Conservation (phyloP, 129 eudicot species). For the Helichrysum umbraculigerum region DNA sequence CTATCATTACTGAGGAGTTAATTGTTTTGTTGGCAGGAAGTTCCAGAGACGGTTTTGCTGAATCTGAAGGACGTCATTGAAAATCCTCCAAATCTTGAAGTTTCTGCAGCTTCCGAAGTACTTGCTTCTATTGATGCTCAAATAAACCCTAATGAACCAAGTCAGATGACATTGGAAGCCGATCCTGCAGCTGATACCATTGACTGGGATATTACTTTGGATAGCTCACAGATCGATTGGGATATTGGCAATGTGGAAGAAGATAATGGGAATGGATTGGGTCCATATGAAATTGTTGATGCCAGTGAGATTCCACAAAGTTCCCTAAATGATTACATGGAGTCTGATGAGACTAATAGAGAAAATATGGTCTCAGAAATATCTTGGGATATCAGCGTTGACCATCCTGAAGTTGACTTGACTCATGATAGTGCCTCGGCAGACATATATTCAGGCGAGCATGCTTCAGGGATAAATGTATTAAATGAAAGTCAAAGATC, state of each 20-base stretch:
- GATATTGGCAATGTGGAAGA: slow-evolving; percentile 89
- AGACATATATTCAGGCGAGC: slow-evolving; percentile 36
- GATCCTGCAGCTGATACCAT: slow-evolving; percentile 49
- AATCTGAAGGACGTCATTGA: slow-evolving; percentile 58
- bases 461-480: slow-evolving; percentile 33
- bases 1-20: slow-evolving; percentile 4
- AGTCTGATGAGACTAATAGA: slow-evolving; percentile 36
- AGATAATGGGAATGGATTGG: slow-evolving; percentile 73
- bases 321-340: slow-evolving; percentile 42
- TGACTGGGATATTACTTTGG: slow-evolving; percentile 92
- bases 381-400: slow-evolving; percentile 86
- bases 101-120: slow-evolving; percentile 60
- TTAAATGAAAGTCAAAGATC: slow-evolving; percentile 37
- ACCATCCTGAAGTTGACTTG: slow-evolving; percentile 49
- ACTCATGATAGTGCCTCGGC: slow-evolving; percentile 37
- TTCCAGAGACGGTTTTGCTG: slow-evolving; percentile 50
- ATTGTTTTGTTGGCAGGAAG: slow-evolving; percentile 47
- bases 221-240: slow-evolving; percentile 94
- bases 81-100: slow-evolving; percentile 69
- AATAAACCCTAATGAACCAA: slow-evolving; percentile 34
- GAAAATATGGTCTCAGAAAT: slow-evolving; percentile 50
- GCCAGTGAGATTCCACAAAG: slow-evolving; percentile 69
- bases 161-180: slow-evolving; percentile 30
- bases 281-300: slow-evolving; percentile 88
- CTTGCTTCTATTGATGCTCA: slow-evolving; percentile 42